Evolutionary conservation across 164 flowering plant species (phyloP).

Genomic region (Vitis vinifera): DNA sequence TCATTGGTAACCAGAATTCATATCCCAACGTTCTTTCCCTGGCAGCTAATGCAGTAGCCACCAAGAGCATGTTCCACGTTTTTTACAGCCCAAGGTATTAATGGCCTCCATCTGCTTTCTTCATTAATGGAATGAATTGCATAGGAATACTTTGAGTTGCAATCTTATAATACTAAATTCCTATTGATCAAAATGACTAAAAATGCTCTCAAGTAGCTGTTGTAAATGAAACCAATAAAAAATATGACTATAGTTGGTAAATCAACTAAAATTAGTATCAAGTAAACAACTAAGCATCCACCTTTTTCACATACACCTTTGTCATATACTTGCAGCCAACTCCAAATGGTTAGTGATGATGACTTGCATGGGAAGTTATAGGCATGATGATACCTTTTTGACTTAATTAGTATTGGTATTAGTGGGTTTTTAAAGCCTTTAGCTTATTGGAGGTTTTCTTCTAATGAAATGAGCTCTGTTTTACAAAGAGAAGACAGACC

Average conservation of each 20-base stretch:
- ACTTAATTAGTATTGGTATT: not conserved
- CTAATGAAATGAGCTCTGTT: not conserved
- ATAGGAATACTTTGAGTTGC: not conserved
- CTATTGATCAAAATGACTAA: not conserved
- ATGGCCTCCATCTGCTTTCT: not conserved
- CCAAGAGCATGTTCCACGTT: slow-evolving; percentile 64
- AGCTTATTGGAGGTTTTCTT: too few species aligned
- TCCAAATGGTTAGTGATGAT: not conserved
- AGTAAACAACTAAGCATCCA: not conserved
- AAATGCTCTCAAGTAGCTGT: not conserved
- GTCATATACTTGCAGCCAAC: too few species aligned
- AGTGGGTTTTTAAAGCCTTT: not conserved
- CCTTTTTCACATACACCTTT: not conserved
- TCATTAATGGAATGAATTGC: not conserved
- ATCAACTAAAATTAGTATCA: not conserved
- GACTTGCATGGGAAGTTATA: not conserved
- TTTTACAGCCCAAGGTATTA: slow-evolving; percentile 89
- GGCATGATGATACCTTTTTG: not conserved
- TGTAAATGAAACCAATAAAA: not conserved
- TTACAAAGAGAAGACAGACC: not conserved
- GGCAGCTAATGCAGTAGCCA: slow-evolving; percentile 75
- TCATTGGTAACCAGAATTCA: slow-evolving; percentile 46
- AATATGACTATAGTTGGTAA: not conserved
- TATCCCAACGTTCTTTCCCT: slow-evolving; percentile 53
- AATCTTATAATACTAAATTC: not conserved